These are phyloP conservation scores for Angophora floribunda DNA, from an alignment of 345 rosid genomes.

Conservation along the genomic window DNA sequence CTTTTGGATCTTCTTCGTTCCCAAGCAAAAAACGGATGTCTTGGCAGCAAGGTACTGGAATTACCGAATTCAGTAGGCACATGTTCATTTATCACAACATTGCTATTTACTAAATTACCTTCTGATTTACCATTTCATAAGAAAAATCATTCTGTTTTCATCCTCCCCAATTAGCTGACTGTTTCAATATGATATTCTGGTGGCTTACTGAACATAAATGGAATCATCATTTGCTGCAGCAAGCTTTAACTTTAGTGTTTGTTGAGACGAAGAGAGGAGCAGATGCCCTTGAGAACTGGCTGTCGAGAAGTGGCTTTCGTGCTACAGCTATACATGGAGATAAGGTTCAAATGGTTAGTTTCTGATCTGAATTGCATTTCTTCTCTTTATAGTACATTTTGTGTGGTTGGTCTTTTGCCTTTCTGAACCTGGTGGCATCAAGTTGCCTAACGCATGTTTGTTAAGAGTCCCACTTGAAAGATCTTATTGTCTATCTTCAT, in stretches of 20 bases:
- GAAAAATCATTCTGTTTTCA: not conserved
- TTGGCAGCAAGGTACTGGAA: conserved; percentile 10
- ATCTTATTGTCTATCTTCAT: not conserved
- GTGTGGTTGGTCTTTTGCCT: not conserved
- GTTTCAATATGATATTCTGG: not conserved
- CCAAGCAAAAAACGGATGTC: conserved; percentile 1
- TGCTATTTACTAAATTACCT: not conserved
- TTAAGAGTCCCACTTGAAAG: not conserved
- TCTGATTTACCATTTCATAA: not conserved
- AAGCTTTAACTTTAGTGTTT: conserved; percentile 34
- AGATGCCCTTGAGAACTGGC: conserved; percentile 34
- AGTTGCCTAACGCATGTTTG: not conserved
- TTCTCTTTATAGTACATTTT: not conserved
- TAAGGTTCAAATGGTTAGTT: conserved; percentile 35
- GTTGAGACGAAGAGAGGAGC: conserved; percentile 55
- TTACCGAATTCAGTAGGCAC: not conserved
- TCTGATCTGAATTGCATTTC: not conserved
- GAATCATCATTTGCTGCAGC: conserved; percentile 13
- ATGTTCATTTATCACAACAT: not conserved
- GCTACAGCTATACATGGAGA: conserved; percentile 50
- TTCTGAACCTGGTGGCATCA: not conserved
- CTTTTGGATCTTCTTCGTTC: conserved; percentile 21
- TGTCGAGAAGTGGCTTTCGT: conserved; percentile 22
- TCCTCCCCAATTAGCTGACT: not conserved
- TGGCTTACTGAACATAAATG: not conserved